Percentiles rank a stretch among this genome's conserved stretches.
These are phyloP conservation scores for Suhomyces yuchorum DNA, from an alignment of 1,139 yeast genomes.

Conservation along the genomic window DNA sequence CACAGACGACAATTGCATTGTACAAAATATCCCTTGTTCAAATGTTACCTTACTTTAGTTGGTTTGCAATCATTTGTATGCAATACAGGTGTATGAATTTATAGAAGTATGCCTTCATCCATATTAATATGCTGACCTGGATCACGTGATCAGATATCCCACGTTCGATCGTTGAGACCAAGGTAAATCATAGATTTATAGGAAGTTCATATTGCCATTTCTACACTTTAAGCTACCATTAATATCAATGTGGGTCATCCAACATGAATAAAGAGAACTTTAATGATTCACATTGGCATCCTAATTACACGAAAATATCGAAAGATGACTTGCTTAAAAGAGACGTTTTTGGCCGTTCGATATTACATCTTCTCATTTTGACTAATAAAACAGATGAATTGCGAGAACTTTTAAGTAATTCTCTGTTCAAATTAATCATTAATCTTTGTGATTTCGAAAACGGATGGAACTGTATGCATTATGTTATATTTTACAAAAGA, in stretches of 20 bases:
- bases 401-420: slow-evolving; percentile 48
- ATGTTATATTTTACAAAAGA: slow-evolving; percentile 61
- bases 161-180: slow-evolving; percentile 4
- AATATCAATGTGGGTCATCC: slow-evolving; percentile 11
- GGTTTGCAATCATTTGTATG: no score
- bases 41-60: no score
- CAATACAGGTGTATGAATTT: no score
- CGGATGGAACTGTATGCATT: slow-evolving; percentile 83
- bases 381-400: slow-evolving; percentile 53
- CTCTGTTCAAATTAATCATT: slow-evolving; percentile 40
- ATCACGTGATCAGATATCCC: slow-evolving; percentile 4
- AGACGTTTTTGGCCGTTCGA: slow-evolving; percentile 75
- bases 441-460: slow-evolving; percentile 65
- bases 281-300: slow-evolving; percentile 2
- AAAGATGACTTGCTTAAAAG: slow-evolving; percentile 49
- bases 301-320: slow-evolving; percentile 33
- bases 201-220: background rate
- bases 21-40: no score
- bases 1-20: no score
- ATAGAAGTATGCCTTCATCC: no score
- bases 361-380: slow-evolving; percentile 60
- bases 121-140: no score
- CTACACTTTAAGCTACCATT: background rate
- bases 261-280: slow-evolving; percentile 10
- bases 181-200: background rate